phyloP scores from a whole-genome alignment of 257 asterid genomes.

The Nicotiana noctiflora region DNA sequence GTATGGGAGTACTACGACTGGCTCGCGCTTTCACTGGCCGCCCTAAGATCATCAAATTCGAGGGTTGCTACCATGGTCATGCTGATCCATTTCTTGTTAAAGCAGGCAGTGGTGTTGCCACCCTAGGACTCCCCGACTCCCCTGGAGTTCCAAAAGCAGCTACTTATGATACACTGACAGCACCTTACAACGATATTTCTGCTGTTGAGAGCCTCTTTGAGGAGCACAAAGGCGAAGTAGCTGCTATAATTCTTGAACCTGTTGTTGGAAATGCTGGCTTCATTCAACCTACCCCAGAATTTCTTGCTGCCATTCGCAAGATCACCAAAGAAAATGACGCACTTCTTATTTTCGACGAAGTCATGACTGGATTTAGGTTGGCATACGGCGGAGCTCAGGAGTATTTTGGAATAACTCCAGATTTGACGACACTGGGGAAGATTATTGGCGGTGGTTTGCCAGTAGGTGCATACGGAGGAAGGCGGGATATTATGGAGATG shows the following conservation, averaged over 20 bases:
- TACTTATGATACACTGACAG: slow-evolving; percentile 57
- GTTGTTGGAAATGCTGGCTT: slow-evolving; percentile 98
- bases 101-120: slow-evolving; percentile 99
- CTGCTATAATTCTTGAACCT: slow-evolving; percentile 82
- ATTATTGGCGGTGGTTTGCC: slow-evolving; percentile 97
- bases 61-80: slow-evolving; percentile 99
- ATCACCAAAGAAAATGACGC: slow-evolving; percentile 58
- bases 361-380: slow-evolving; percentile 89
- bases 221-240: slow-evolving; percentile 66
- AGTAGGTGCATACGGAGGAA: slow-evolving; percentile 98
- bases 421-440: slow-evolving; percentile 95
- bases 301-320: slow-evolving; percentile 48
- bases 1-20: slow-evolving; percentile 90
- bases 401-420: slow-evolving; percentile 85
- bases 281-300: slow-evolving; percentile 69
- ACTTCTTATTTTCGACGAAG: slow-evolving; percentile 87
- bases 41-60: slow-evolving; percentile 78
- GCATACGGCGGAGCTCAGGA: slow-evolving; percentile 99
- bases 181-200: slow-evolving; percentile 73
- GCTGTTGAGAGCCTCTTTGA: slow-evolving; percentile 62
- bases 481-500: slow-evolving; percentile 96
- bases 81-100: slow-evolving; percentile 97
- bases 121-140: slow-evolving; percentile 94
- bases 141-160: slow-evolving; percentile 97
- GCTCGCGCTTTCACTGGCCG: slow-evolving; percentile 95